Evolutionary conservation across 2,329 filamentous ascomycete species (phyloP), one percentile per base, ranked within the genome.

Genomic region (Calonectria henricotiae): DNA sequence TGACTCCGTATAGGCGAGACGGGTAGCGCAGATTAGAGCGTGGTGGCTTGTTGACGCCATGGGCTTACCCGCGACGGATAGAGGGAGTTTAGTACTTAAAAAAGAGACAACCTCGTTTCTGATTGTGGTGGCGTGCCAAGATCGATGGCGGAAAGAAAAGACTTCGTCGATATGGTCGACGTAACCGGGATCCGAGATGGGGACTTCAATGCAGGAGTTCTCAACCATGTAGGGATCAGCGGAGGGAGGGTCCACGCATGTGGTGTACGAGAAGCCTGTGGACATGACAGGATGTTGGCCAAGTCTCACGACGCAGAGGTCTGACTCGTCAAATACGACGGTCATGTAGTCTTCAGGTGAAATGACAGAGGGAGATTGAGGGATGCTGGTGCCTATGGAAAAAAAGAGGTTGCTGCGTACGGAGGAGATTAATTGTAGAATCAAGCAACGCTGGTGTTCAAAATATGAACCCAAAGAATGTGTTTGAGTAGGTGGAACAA

Each of bases 321-420:
- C 65, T 68, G 65, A 63, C 65, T 68, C 65, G 65, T 58, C 27
- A 68, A 47, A 62, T 68, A 20, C 32, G 64, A 20, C 25, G 37
- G 23, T 30, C n/a, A 58, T 43, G 41, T 46, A 47, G 51, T 41
- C 41, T 58, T 44, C 32, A 20, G 46, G 47, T 46, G 65, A 67
- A 13, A 30, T 43, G 58, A 63, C 58, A 62, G 60, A 58, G 65
- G 65, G 27, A 32, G 3, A 17, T n/a, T 49, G 15, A 12, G 5
- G 54, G 30, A 11, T 23, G 46, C 4, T 15, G 37, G 15, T 23
- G 47, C n/a, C 20, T 8, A 25, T 20, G 23, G 27, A 35, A 37
- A 17, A 17, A 20, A 43, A 30, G 5, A 17, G 51, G 35, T 6
- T 23, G 15, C 9, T 39, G 30, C 35, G n/a, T 7, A 41, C 15